These are phyloP conservation scores for Syzygium jambos DNA, from an alignment of 345 rosid species.

Conservation along the genomic window DNA sequence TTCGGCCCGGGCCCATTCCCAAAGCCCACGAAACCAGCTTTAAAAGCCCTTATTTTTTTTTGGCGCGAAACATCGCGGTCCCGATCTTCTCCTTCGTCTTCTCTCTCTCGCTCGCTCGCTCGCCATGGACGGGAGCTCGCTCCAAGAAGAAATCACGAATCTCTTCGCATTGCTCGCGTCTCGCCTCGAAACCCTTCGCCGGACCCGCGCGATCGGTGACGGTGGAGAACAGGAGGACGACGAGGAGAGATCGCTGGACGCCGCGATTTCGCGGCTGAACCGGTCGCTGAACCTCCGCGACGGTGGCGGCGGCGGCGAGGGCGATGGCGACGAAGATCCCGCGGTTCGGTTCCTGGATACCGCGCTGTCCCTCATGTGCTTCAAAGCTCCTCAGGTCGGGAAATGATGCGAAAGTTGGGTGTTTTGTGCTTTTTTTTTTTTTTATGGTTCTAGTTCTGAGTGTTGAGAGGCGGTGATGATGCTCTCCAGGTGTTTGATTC, in stretches of 20 bases:
- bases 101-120: not conserved
- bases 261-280: conserved; percentile 44
- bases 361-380: conserved; percentile 58
- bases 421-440: not conserved
- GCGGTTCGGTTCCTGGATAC: conserved; percentile 52
- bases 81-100: not conserved
- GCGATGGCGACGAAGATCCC: conserved; percentile 8
- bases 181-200: conserved; percentile 14
- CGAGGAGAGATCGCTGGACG: conserved; percentile 20
- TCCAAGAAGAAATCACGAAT: conserved; percentile 19
- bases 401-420: not conserved
- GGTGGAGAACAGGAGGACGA: not conserved
- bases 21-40: not conserved
- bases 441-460: not conserved
- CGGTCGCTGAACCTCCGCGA: conserved; percentile 38
- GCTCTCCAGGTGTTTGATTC: conserved; percentile 53
- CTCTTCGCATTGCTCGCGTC: conserved; percentile 45
- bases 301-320: conserved; percentile 1
- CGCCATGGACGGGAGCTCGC: conserved; percentile 2
- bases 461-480: not conserved
- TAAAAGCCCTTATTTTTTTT: not conserved
- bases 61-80: not conserved
- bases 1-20: not conserved
- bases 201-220: not conserved
- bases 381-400: conserved; percentile 58